These are phyloP conservation scores for Acephala macrosclerotiorum DNA, from an alignment of 2,329 filamentous ascomycete species.

Conservation along the genomic window DNA sequence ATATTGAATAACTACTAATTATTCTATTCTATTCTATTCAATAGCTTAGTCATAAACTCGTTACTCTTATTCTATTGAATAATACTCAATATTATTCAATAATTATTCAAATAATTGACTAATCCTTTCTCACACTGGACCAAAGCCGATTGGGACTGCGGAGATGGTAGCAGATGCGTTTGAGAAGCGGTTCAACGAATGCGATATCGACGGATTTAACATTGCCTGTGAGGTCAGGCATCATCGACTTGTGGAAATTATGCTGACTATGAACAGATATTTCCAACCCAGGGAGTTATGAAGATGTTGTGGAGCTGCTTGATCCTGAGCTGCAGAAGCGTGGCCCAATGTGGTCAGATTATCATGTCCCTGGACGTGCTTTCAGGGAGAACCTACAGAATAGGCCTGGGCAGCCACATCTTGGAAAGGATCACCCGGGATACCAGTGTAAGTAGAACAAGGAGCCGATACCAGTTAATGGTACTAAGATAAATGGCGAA, in stretches of 20 bases:
- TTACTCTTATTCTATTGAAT: too few species aligned
- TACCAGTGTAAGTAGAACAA: not conserved
- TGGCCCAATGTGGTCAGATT: conserved; percentile 58
- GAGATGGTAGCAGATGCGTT: conserved; percentile 54
- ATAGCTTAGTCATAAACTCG: too few species aligned
- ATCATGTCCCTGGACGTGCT: conserved; percentile 60
- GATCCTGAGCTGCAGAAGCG: conserved; percentile 67
- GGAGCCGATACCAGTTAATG: not conserved
- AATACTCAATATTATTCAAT: too few species aligned
- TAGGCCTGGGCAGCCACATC: conserved; percentile 47
- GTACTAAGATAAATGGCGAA: too few species aligned
- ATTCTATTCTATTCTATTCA: too few species aligned
- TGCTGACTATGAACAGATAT: conserved; percentile 59
- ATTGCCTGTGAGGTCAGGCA: conserved; percentile 54
- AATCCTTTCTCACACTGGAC: too few species aligned
- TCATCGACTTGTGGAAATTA: not conserved
- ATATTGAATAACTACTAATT: too few species aligned
- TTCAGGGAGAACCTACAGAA: conserved; percentile 67
- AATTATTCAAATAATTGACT: too few species aligned
- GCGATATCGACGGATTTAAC: conserved; percentile 78
- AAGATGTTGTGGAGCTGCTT: conserved; percentile 70
- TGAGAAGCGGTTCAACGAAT: conserved; percentile 71
- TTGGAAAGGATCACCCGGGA: not conserved
- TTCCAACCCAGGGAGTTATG: conserved; percentile 68
- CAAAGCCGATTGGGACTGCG: conserved; percentile 2